phyloP scores from a whole-genome alignment of 2,329 filamentous ascomycete species.

The Colletotrichum limetticola region DNA sequence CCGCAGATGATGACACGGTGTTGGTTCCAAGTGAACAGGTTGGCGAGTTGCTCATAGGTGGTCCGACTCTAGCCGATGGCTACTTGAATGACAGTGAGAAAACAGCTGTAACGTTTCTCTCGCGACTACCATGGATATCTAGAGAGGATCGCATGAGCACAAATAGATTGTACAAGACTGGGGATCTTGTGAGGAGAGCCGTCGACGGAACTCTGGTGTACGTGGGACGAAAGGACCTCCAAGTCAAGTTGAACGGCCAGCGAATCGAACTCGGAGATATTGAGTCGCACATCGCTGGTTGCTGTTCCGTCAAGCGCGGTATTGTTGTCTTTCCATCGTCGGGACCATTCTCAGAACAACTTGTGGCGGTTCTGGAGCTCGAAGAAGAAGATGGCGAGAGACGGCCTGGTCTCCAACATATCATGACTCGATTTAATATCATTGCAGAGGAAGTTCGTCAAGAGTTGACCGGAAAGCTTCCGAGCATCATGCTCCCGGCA shows the following conservation, averaged over 20 bases:
- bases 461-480: not conserved
- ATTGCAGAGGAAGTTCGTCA: not conserved
- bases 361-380: conserved; percentile 16
- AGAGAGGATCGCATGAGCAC: conserved; percentile 29
- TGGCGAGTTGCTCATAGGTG: conserved; percentile 52
- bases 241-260: conserved; percentile 40
- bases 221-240: conserved; percentile 37
- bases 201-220: conserved; percentile 33
- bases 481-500: conserved; percentile 10
- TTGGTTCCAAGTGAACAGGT: conserved; percentile 44
- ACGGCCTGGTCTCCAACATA: not conserved
- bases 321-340: conserved; percentile 15
- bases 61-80: conserved; percentile 57
- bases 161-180: conserved; percentile 53
- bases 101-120: conserved; percentile 57
- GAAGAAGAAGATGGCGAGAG: not conserved
- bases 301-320: not conserved
- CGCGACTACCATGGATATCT: conserved; percentile 49
- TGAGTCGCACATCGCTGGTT: conserved; percentile 22
- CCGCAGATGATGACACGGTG: conserved; percentile 40
- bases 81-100: conserved; percentile 59
- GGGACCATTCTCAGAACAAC: not conserved
- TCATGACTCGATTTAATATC: not conserved
- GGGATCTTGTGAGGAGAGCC: conserved; percentile 49
- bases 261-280: conserved; percentile 39